Conservation (phyloP, 1,284 basidiomycete genomes). For the Uromyces viciae-fabae region DNA sequence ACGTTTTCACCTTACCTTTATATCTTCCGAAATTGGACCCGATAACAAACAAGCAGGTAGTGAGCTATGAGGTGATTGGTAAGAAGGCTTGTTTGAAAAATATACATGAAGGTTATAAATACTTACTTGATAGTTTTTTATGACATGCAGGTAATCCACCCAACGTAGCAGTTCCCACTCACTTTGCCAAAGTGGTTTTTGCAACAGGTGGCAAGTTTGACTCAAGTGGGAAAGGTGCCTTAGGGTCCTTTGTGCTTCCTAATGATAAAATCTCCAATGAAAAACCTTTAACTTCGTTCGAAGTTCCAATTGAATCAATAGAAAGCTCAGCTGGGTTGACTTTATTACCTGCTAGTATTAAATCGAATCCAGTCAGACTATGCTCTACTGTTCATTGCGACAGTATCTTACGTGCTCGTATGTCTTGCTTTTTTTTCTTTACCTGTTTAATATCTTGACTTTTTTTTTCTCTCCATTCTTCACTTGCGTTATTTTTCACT, state of each 20-base stretch:
- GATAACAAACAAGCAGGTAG: slow-evolving; percentile 81
- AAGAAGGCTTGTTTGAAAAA: not conserved
- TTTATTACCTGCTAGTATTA: slow-evolving; percentile 80
- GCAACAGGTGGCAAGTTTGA: slow-evolving; percentile 60
- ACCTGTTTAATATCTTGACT: not conserved
- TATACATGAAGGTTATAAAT: too few relatives aligned
- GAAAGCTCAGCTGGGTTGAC: slow-evolving; percentile 85
- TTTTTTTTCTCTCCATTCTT: too few relatives aligned
- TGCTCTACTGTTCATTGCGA: slow-evolving; percentile 58
- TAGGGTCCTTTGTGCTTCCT: slow-evolving; percentile 90
- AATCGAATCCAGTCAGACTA: slow-evolving; percentile 74
- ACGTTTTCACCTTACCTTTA: slow-evolving; percentile 95
- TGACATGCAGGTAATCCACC: slow-evolving; percentile 90
- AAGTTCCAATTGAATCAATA: slow-evolving; percentile 70
- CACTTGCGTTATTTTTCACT: too few relatives aligned
- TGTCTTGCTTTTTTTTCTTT: not conserved
- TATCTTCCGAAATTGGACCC: slow-evolving; percentile 79
- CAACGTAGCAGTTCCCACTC: slow-evolving; percentile 86
- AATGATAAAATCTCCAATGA: slow-evolving; percentile 83
- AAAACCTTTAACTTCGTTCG: slow-evolving; percentile 71
- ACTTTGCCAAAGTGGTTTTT: slow-evolving; percentile 94
- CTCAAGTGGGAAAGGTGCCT: slow-evolving; percentile 66
- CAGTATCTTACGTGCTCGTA: slow-evolving; percentile 24
- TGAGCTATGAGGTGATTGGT: slow-evolving; percentile 37
- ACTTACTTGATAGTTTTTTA: too few relatives aligned